A percentile compares a stretch with the other conserved stretches of the same genome.
Conservation (phyloP, 1,284 basidiomycete genomes). For the Austroboletus rostrupii region DNA sequence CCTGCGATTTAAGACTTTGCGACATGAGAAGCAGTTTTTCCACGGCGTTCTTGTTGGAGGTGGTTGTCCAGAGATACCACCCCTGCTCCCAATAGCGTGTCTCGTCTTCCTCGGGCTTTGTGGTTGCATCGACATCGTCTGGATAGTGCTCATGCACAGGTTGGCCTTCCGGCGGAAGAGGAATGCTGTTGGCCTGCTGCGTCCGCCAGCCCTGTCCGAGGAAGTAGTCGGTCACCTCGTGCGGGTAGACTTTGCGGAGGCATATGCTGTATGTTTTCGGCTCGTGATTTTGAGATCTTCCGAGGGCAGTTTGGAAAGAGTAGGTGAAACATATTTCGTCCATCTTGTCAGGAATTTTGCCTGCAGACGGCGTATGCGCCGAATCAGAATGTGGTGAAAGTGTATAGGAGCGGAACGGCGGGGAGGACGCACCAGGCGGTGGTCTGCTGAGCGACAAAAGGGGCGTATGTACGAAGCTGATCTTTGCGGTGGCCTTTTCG, state of each 20-base stretch:
- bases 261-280: conserved; percentile 67
- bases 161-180: conserved; percentile 63
- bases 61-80: conserved; percentile 68
- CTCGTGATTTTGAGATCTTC: conserved; percentile 50
- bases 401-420: not conserved
- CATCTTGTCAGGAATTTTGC: conserved; percentile 49
- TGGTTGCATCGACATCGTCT: conserved; percentile 35
- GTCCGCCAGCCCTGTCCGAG: conserved; percentile 29
- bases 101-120: conserved; percentile 30
- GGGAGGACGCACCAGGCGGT: conserved; percentile 18
- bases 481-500: conserved; percentile 16
- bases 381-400: not conserved
- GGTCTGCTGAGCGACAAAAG: conserved; percentile 26
- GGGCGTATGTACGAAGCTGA: conserved; percentile 25
- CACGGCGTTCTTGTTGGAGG: conserved; percentile 47
- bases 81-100: conserved; percentile 67
- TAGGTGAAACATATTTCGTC: conserved; percentile 76
- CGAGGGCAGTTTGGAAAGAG: conserved; percentile 61
- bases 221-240: conserved; percentile 62
- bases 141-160: conserved; percentile 21
- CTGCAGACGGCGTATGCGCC: conserved; percentile 31
- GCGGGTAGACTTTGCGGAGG: conserved; percentile 66
- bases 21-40: conserved; percentile 60
- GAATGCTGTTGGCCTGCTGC: conserved; percentile 34
- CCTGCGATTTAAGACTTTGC: conserved; percentile 49